Evolutionary conservation across 1,284 basidiomycete species (phyloP), one percentile per base, ranked within the genome.

Genomic region (Microbotryum saponariae): DNA sequence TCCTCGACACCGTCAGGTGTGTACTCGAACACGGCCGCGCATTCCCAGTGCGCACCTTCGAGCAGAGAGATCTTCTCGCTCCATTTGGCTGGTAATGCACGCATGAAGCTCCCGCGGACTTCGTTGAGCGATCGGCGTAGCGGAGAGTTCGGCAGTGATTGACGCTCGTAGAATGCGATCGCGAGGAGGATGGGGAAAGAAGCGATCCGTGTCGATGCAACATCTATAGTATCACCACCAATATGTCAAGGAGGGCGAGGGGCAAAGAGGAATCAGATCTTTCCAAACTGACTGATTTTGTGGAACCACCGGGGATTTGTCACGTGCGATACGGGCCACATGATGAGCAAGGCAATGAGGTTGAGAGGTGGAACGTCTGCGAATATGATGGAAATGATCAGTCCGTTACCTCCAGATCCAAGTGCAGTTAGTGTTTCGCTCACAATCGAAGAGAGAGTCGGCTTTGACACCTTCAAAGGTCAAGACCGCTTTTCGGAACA

Each of bases 401-500:
- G 54, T n/a, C 20, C 9, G 7, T 9, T 54, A 27, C 23, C 23
- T n/a, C 6, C 48, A 51, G 20, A 18, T 20, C 33, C 44, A n/a
- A 42, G 54, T n/a, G 23, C 16, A 7, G 31, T 7, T 14, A 7
- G 14, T 42, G 10, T 37, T 21, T 1, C 25, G 51, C 62, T 6
- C 25, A 66, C 67, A 73, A 25, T 67, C 67, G 54, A 72, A 72
- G 3, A 70, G 54, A n/a, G 59, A 61, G 58, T 68, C 64, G 12
- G 42, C 59, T 58, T 71, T 70, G 56, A 71, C 64, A 46, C 91
- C 89, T 79, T 93, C 89, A 58, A 96, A 87, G 0, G 90, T 93
- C 33, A 82, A 79, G 61, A 96, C 88, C 2, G 89, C 83, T 71
- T 83, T 86, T 75, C 94, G 89, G 76, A 90, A 96, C 47, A 94